Conservation (phyloP, 2,329 filamentous ascomycete genomes). For the Colletotrichum sp. region DNA sequence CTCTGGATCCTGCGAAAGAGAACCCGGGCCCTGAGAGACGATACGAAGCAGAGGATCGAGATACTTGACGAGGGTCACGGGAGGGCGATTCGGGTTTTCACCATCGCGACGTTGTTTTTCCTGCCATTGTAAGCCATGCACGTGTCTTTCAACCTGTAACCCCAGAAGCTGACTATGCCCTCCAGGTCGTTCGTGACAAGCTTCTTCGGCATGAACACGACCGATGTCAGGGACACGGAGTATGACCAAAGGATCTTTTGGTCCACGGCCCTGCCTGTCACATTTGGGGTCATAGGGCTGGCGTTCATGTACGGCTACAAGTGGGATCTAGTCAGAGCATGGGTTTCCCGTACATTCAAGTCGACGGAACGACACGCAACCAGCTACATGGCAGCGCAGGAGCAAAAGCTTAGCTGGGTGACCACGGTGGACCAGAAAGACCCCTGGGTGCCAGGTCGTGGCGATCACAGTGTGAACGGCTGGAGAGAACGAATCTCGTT, state of each 20-base stretch:
- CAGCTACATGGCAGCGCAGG: not conserved
- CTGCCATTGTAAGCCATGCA: slow-evolving; percentile 33
- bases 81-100: slow-evolving; percentile 39
- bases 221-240: slow-evolving; percentile 44
- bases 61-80: slow-evolving; percentile 33
- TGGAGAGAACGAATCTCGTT: not conserved
- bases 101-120: slow-evolving; percentile 45
- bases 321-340: slow-evolving; percentile 9
- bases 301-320: slow-evolving; percentile 28
- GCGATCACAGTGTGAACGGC: not conserved
- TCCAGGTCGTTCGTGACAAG: slow-evolving; percentile 31
- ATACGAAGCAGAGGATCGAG: slow-evolving; percentile 30
- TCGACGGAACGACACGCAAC: not conserved
- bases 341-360: not conserved
- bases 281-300: slow-evolving; percentile 30
- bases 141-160: not conserved
- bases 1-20: not conserved
- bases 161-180: not conserved
- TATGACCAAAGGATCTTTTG: slow-evolving; percentile 44
- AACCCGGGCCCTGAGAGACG: slow-evolving; percentile 17
- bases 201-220: slow-evolving; percentile 50
- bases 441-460: not conserved
- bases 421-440: not conserved
- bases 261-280: slow-evolving; percentile 43
- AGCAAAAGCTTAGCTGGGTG: not conserved